Evolutionary conservation across 805 yeast species (phyloP), one percentile per base, ranked within the genome.

Genomic region (Yarrowia sp.): DNA sequence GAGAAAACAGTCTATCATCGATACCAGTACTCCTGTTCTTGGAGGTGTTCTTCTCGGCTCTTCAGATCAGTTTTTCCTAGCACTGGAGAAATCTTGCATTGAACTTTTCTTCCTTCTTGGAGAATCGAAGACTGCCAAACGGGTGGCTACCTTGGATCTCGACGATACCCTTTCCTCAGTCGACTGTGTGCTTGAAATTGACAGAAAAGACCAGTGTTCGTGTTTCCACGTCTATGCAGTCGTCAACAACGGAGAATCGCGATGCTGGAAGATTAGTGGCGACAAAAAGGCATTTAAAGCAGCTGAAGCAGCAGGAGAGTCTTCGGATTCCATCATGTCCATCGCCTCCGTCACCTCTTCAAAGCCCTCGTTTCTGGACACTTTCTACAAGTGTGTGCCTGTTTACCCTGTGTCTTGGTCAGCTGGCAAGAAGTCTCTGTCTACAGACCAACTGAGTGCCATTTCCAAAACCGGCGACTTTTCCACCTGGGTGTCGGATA

Each of bases 381-480:
- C 15, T 16, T 63, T 48, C 40, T 63, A 38, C 56, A 19, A 22
- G 14, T 36, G 67, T 9, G 16, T 32, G 4, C 67, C 67, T 0
- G 67, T 63, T 16, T 63, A 38, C 26, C 67, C 67, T 9, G 67
- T 63, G 2, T 19, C 67, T 16, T 63, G 67, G 67, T 40, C 45
- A 9, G 38, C 55, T 8, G 56, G 40, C 7, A 10, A 15, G 5
- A 38, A 16, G 32, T 36, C 40, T n/a, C 52, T 16, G 15, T 14
- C 53, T 5, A 15, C 67, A 2, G 67, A 63, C 8, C 67, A 63
- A 12, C 75, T 92, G 5, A 83, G 92, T 0, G 79, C 87, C 0
- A 86, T 90, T 5, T 84, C 88, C n/a, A 72, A 72, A 0, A 73
- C 76, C 0, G 92, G 92, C 3, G 69, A 79, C 3, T 79, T 87